Percentiles rank a stretch among this genome's conserved stretches.
These are phyloP conservation scores for Thalassiosira profunda DNA, from an alignment of 108 stramenopile genomes.

Conservation along the genomic window DNA sequence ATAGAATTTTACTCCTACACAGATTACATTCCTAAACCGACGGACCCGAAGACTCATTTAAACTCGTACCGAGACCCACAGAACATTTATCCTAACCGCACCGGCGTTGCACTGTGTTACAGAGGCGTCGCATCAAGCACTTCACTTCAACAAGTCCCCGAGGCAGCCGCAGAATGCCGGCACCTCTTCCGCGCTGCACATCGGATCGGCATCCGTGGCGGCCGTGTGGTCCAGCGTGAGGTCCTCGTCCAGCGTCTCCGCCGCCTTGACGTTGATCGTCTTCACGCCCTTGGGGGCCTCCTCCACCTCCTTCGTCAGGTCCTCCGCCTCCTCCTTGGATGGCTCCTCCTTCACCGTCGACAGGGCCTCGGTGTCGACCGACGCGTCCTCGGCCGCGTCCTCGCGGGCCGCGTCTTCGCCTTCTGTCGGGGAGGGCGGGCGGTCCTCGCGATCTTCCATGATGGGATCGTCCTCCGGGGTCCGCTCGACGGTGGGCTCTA, in stretches of 20 bases:
- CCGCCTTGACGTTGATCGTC: no score
- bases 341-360: constrained; percentile 31
- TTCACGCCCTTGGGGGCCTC: not conserved
- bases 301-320: not conserved
- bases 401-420: not conserved
- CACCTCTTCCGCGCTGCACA: not conserved
- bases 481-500: no score
- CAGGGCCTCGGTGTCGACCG: constrained; percentile 4
- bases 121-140: no score
- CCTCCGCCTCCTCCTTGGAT: constrained; percentile 16
- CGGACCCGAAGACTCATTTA: no score
- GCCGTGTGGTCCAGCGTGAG: not conserved
- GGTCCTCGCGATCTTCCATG: constrained; percentile 43
- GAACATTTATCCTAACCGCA: no score
- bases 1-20: no score
- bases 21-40: no score
- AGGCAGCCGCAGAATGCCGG: constrained; percentile 13
- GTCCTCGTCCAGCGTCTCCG: not conserved
- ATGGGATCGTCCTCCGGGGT: constrained; percentile 19
- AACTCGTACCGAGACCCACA: no score
- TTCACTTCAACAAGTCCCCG: not conserved
- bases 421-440: not conserved
- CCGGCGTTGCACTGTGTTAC: no score
- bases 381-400: constrained; percentile 5
- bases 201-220: not conserved